Evolutionary conservation across 2,329 filamentous ascomycete species (phyloP), one percentile per base, ranked within the genome.

Genomic region (Pseudogymnoascus sp.): DNA sequence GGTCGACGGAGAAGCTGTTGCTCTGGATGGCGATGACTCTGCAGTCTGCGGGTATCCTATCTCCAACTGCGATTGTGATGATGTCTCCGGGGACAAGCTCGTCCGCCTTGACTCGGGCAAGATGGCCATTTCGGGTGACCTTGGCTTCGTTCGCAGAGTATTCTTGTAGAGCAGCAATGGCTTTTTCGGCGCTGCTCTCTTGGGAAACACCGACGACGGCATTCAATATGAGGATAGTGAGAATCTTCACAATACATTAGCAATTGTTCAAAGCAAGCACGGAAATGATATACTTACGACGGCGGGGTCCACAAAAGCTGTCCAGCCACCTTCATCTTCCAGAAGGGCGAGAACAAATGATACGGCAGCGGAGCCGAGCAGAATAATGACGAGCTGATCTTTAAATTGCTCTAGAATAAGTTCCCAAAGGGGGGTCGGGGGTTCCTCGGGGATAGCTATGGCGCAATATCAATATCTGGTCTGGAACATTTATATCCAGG

Each of bases 371-470:
- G 93, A 97, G 62, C 86, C 94, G 59, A 99, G 84, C 21, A 99
- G 82, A 69, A 99, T 99, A 61, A 99, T 84, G 68, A 99, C 94
- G 58, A 99, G 85, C 77, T 99, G 94, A 74, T 99, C 94, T 78
- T 99, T 97, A 83, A 99, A 99, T 76, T 99, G 94, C 78, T 99
- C 94, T 64, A 99, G 83, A 62, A 99, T 91, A 66, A 99, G 87
- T 77, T 97, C 85, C 94, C 93, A 99, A 58, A 99, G 75, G 39
- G 94, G 94, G 33, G 94, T 99, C 2, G 94, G 92, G 61, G 94
- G 94, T 68, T 99, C 94, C 78, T 99, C 94, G 52, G 85, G 83
- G 62, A 91, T 81, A 63, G 87, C 87, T 90, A 66, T 59, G 62
- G 62, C 31, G 26, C 63, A 66, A 49, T 63, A 64, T 72, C 66